Percentiles rank a stretch among this genome's conserved stretches.
Evolutionary conservation across 2,329 filamentous ascomycete species (phyloP).

Genomic region (Scolecobasidium constrictum): DNA sequence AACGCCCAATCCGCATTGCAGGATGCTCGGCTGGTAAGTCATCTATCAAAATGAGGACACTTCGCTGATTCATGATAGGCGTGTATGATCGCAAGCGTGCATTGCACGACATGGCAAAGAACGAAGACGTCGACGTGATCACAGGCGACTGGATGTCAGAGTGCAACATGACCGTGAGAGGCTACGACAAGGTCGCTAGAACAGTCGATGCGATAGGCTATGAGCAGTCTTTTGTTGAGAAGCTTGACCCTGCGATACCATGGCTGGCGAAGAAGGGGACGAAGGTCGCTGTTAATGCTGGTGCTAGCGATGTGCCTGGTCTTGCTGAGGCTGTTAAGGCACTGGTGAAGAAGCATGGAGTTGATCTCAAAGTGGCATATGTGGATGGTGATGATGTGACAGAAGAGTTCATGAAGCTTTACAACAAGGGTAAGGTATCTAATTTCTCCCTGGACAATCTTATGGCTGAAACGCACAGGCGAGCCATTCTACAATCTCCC

Average conservation of each 20-base stretch:
- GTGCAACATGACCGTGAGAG: conserved; percentile 13
- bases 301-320: conserved; percentile 4
- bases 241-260: conserved; percentile 11
- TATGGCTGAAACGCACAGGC: too few relatives aligned
- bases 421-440: conserved; percentile 17
- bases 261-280: conserved; percentile 7
- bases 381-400: conserved; percentile 13
- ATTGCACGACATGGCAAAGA: conserved; percentile 16
- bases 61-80: too few relatives aligned
- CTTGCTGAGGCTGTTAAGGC: conserved; percentile 3
- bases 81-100: conserved; percentile 28
- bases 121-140: conserved; percentile 11
- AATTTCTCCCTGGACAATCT: background rate
- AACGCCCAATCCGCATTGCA: too few relatives aligned
- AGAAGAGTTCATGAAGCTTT: conserved; percentile 12
- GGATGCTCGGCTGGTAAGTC: too few relatives aligned
- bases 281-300: conserved; percentile 10
- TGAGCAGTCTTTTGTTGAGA: conserved; percentile 12
- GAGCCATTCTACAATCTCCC: conserved; percentile 14
- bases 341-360: conserved; percentile 1
- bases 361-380: conserved; percentile 5
- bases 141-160: conserved; percentile 17
- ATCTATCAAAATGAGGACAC: too few relatives aligned
- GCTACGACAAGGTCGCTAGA: conserved; percentile 11
- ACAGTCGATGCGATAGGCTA: conserved; percentile 9